Conservation (phyloP, 164 flowering plant genomes). For the Houttuynia cordata region DNA sequence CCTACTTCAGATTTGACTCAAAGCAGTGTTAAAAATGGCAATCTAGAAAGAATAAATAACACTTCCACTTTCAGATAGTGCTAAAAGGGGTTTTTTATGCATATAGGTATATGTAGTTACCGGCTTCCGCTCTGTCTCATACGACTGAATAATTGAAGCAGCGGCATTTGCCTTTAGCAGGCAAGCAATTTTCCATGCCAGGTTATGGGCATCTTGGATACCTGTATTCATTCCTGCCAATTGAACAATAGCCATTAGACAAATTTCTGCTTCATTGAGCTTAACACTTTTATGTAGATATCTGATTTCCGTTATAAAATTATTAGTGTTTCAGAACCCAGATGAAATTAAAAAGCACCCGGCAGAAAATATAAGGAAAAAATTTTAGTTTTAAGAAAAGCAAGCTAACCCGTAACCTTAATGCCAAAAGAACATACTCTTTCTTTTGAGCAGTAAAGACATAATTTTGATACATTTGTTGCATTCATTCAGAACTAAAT, state of each 20-base stretch:
- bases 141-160: conserved; percentile 53
- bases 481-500: no score
- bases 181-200: conserved; percentile 94
- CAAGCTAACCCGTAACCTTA: no score
- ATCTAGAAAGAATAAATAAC: conserved; percentile 31
- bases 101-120: conserved; percentile 24
- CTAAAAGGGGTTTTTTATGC: conserved; percentile 4
- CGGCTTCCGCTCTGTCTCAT: conserved; percentile 81
- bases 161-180: conserved; percentile 53
- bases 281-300: no score
- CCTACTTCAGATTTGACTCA: conserved; percentile 13
- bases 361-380: no score
- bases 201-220: conserved; percentile 94
- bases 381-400: no score
- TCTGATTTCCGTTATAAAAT: no score
- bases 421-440: no score
- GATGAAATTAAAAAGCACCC: no score
- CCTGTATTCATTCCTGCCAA: conserved; percentile 96
- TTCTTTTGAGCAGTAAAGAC: no score
- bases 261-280: no score
- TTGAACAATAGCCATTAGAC: background rate
- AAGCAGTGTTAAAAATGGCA: conserved; percentile 68
- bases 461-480: no score
- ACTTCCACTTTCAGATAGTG: background rate
- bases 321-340: no score